Evolutionary conservation across 2,329 filamentous ascomycete genomes (phyloP), one percentile per base, ranked within the genome.

Genomic region (Talaromyces sp.): DNA sequence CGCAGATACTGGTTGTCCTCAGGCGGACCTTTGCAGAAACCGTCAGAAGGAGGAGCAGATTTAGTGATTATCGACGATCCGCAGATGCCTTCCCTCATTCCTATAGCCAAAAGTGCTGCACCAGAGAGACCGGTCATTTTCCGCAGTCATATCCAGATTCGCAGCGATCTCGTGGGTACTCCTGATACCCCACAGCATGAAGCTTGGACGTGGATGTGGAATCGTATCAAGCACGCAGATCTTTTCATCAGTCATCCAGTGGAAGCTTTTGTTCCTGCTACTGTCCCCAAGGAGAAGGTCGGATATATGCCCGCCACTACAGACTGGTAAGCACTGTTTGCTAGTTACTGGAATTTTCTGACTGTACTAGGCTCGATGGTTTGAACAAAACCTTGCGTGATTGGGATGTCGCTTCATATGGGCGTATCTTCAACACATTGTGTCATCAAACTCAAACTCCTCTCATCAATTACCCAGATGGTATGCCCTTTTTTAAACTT

Each of bases 181-280:
- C 75, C 84, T 1, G 87, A 85, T 1, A 87, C 86, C 2, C 88
- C 90, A 0, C 90, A 93, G 69, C 84, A 85, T 4, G 88, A 91
- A 67, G 87, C 90, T 13, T 95, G 91, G 91, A 79, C 84, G 35
- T 92, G 88, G 79, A 79, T 95, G 9, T 94, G 90, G 90, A 79
- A 85, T 58, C 85, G 87, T 67, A 90, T 92, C 70, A 83, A 89
- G 72, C 77, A 84, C 1, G 87, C 89, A 10, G 91, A 95, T 75
- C 80, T 92, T 74, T 95, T 93, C 77, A 89, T 95, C 76, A 92
- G 89, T 70, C 91, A 95, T 70, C 91, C 92, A 0, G 90, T 95
- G 62, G 86, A 85, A 48, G 82, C 84, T 27, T 95, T 94, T 69
- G 90, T 95, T 10, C 91, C 91, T 2, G 78, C 82, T 35, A 87